Evolutionary conservation across 2,329 filamentous ascomycete genomes (phyloP).

Genomic region (Phyllosticta paracitricarpa): DNA sequence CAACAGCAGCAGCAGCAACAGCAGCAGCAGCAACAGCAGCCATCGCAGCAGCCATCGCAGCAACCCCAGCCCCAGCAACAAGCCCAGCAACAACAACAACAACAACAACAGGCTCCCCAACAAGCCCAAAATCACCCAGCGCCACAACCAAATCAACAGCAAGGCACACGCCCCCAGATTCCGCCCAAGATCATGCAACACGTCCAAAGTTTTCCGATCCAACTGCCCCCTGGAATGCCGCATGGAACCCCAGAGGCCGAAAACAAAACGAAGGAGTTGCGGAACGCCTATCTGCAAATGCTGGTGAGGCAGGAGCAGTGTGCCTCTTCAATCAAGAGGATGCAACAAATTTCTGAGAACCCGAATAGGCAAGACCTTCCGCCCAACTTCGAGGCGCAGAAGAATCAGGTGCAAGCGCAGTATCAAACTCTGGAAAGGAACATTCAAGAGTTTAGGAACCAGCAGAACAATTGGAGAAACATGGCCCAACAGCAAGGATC

Average conservation of each 20-base stretch:
- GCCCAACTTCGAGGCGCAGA: slow-evolving; percentile 19
- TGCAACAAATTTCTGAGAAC: slow-evolving; percentile 20
- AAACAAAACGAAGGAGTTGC: slow-evolving; percentile 25
- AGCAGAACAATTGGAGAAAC: slow-evolving; percentile 24
- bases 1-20: slow-evolving; percentile 10
- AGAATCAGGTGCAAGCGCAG: slow-evolving; percentile 21
- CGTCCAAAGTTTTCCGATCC: slow-evolving; percentile 25
- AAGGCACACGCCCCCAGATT: slow-evolving; percentile 15
- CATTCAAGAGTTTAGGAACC: slow-evolving; percentile 26
- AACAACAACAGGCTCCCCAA: slow-evolving; percentile 14
- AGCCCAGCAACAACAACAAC: neutral
- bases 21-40: slow-evolving; percentile 16
- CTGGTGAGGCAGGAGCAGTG: slow-evolving; percentile 23
- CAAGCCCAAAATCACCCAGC: slow-evolving; percentile 21
- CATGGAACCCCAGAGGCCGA: slow-evolving; percentile 27
- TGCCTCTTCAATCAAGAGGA: slow-evolving; percentile 18
- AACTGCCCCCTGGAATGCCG: slow-evolving; percentile 20
- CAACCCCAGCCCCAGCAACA: neutral
- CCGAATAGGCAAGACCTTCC: slow-evolving; percentile 24
- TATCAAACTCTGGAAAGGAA: slow-evolving; percentile 21
- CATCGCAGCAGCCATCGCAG: slow-evolving; percentile 19
- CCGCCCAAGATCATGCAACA: slow-evolving; percentile 27
- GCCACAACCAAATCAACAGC: slow-evolving; percentile 15
- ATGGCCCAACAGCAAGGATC: slow-evolving; percentile 12
- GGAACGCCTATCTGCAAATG: slow-evolving; percentile 25